Evolutionary conservation across 106 monocot genomes (phyloP).

Genomic region (Allium cepa): DNA sequence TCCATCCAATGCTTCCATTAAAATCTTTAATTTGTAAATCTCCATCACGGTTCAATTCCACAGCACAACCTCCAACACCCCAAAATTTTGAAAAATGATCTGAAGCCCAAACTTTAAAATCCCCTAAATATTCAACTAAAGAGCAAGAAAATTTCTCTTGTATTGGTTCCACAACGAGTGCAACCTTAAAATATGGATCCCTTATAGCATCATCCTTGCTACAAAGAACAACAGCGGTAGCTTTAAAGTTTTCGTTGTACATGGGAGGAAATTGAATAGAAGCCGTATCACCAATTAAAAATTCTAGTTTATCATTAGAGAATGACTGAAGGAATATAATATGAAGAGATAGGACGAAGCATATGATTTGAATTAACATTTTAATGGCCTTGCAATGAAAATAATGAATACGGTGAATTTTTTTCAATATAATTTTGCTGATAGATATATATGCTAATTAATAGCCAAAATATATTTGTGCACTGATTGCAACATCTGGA

Average conservation of each 20-base stretch:
- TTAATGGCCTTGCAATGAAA: background rate
- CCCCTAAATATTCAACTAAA: slow-evolving; percentile 27
- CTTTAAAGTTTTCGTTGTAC: slow-evolving; percentile 19
- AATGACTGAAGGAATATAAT: background rate
- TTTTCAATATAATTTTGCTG: background rate
- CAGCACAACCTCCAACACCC: slow-evolving; percentile 7
- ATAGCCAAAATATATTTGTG: background rate
- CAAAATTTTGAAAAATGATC: slow-evolving; percentile 29
- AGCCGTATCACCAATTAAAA: slow-evolving; percentile 11
- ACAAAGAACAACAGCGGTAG: slow-evolving; percentile 13
- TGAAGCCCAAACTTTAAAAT: slow-evolving; percentile 48
- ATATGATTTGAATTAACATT: background rate
- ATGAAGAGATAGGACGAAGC: slow-evolving; percentile 1
- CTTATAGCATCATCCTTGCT: background rate
- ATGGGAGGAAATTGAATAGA: slow-evolving; percentile 20
- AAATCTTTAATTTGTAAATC: slow-evolving; percentile 32
- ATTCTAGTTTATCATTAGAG: slow-evolving; percentile 1
- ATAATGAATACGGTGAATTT: background rate
- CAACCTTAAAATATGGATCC: slow-evolving; percentile 25
- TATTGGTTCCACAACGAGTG: slow-evolving; percentile 30
- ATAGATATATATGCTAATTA: background rate
- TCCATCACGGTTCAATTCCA: slow-evolving; percentile 28
- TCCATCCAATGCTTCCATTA: slow-evolving; percentile 30
- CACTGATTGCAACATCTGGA: background rate
- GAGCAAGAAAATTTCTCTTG: slow-evolving; percentile 20